Conservation (phyloP, 345 rosid genomes). For the Hypericum androsaemum region DNA sequence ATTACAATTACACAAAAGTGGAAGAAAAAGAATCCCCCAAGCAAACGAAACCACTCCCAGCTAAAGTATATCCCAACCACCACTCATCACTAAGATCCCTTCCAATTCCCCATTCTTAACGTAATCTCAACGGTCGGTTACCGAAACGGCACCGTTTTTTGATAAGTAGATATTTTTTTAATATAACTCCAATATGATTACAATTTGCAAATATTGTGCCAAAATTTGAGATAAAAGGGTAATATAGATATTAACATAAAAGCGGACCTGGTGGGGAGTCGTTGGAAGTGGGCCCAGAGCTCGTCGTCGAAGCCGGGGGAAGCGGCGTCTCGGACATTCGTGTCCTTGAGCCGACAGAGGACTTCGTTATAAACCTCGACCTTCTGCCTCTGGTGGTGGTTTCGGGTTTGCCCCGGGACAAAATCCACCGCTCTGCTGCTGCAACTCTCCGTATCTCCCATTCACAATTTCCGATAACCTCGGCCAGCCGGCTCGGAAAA, state of each 20-base stretch:
- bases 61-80: no score
- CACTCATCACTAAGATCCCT: no score
- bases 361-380: conserved; percentile 37
- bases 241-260: background rate
- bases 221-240: background rate
- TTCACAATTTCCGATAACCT: conserved; percentile 11
- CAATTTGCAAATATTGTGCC: no score
- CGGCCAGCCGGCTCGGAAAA: no score
- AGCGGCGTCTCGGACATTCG: conserved; percentile 27
- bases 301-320: conserved; percentile 43
- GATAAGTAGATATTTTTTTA: background rate
- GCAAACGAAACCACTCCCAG: background rate
- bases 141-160: background rate
- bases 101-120: background rate
- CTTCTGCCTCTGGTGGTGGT: conserved; percentile 30
- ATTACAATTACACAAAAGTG: background rate
- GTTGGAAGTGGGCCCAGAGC: conserved; percentile 50
- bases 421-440: conserved; percentile 41
- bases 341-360: conserved; percentile 31
- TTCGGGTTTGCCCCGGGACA: conserved; percentile 23
- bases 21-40: background rate
- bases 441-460: conserved; percentile 50
- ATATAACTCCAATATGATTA: no score
- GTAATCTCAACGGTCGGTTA: background rate
- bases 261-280: conserved; percentile 44